Conservation (phyloP, 345 rosid genomes). For the Melaleuca quinquenervia region DNA sequence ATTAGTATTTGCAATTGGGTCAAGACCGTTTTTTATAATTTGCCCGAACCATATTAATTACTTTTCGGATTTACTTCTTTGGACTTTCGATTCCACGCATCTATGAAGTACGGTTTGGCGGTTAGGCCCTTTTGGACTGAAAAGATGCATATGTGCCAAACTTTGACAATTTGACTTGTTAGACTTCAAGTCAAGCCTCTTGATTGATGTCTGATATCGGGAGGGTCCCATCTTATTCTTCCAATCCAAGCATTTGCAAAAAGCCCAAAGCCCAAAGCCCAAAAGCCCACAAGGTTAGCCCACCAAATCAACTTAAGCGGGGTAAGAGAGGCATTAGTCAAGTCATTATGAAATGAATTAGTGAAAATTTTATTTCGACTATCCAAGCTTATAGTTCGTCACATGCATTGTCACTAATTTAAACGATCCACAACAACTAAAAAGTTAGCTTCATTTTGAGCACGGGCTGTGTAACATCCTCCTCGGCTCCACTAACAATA, state of each 20-base stretch:
- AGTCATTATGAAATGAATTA: not conserved
- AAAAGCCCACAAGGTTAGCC: not conserved
- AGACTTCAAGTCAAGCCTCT: not conserved
- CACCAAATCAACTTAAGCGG: not conserved
- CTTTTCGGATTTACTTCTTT: not conserved
- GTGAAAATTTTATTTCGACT: not conserved
- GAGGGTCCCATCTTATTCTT: not conserved
- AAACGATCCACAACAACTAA: accelerated
- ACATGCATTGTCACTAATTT: accelerated
- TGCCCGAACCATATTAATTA: not conserved
- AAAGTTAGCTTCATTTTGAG: not conserved
- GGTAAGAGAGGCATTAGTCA: not conserved
- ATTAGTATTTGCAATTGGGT: too few relatives aligned
- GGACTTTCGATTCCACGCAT: not conserved
- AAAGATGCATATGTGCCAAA: not conserved
- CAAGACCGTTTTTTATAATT: too few relatives aligned
- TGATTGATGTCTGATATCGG: not conserved
- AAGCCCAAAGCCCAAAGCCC: not conserved
- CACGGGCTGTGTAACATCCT: too few relatives aligned
- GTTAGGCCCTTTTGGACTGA: too few relatives aligned
- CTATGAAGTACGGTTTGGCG: too few relatives aligned
- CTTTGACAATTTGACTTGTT: not conserved
- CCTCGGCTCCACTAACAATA: too few relatives aligned
- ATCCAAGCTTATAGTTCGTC: not conserved
- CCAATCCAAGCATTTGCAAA: not conserved